These are phyloP conservation scores for Ophiostoma quercus DNA, from an alignment of 2,329 filamentous ascomycete genomes.

Conservation along the genomic window DNA sequence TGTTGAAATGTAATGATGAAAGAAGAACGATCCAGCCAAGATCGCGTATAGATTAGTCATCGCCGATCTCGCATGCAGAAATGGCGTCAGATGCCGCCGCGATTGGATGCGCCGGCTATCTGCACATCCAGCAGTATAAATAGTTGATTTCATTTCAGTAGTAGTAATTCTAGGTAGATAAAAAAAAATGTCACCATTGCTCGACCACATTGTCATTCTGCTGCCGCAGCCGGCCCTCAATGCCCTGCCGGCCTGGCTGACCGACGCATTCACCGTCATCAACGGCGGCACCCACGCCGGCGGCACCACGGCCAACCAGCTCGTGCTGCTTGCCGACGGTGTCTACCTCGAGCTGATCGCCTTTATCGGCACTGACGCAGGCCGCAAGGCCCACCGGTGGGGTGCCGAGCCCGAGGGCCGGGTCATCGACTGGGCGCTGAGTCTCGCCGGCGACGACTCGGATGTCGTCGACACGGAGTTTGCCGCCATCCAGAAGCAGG, in stretches of 20 bases:
- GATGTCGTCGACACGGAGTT: slow-evolving; percentile 34
- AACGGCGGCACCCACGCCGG: slow-evolving; percentile 59
- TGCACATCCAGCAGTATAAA: no score
- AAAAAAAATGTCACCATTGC: slow-evolving; percentile 31
- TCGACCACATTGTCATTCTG: slow-evolving; percentile 63
- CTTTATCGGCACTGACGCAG: slow-evolving; percentile 45
- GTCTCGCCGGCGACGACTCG: slow-evolving; percentile 29
- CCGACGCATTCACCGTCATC: slow-evolving; percentile 51
- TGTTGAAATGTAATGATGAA: no score
- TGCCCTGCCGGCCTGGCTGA: slow-evolving; percentile 47
- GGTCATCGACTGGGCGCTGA: slow-evolving; percentile 58
- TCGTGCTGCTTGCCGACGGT: slow-evolving; percentile 59
- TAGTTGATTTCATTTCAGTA: no score
- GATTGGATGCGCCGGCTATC: slow-evolving; percentile 7
- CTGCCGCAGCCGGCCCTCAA: slow-evolving; percentile 48
- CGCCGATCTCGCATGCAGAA: neutral
- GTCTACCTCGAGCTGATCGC: slow-evolving; percentile 63
- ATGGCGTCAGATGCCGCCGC: slow-evolving; percentile 11
- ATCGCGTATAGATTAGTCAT: neutral
- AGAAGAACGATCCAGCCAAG: neutral
- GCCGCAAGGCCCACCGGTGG: slow-evolving; percentile 53
- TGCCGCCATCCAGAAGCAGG: slow-evolving; percentile 10
- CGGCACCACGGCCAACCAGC: slow-evolving; percentile 54
- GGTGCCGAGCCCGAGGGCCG: slow-evolving; percentile 45
- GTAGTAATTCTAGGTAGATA: no score